Base-by-base conservation (phyloP, 169 alveolate species). In the Eimeria mitis region DNA sequence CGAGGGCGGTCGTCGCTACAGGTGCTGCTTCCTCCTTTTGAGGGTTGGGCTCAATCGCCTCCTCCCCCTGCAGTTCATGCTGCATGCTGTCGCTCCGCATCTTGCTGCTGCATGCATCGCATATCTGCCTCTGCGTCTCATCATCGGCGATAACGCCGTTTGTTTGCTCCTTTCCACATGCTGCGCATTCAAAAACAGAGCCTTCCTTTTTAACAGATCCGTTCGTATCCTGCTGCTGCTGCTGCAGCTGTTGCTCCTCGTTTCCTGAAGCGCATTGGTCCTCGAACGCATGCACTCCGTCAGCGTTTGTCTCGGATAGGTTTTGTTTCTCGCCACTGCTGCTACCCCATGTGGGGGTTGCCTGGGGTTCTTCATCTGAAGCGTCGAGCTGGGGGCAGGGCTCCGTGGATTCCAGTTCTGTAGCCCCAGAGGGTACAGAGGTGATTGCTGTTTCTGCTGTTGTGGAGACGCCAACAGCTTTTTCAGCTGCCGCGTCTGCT, bases 81-180 rank as follows among this genome's bases (percentile, higher is more conserved):
- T 52, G 83, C 83, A 73, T 59, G 49, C 91, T n/a, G 59, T 31
- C 34, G 37, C 11, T 83, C 34, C n/a, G 61, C 42, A 14, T 34
- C 19, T 83, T 83, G 78, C 91, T 31, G 91, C 76, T 83, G 91
- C 91, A 83, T 13, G 76, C 19, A 40, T 83, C 91, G 31, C 76
- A 59, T 42, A 34, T 34, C 76, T n/a, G n/a, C n/a, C 78, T 34
- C 34, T 76, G 28, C 21, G 21, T 28, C 52, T 70, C 56, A 14
- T 44, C 70, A n/a, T 70, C 61, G 54, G n/a, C 1, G 56, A 8
- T 59, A 78, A 31, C 52, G 91, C 11, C 65, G n/a, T 56, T 59
- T 1, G 78, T 11, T 68, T 31, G 59, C 8, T 83, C 75, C 76
- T 83, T 31, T 31, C 91, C 73, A 31, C 91, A 83, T 21, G 42